Conservation (phyloP, 805 yeast genomes). For the Zygosaccharomyces bisporus region DNA sequence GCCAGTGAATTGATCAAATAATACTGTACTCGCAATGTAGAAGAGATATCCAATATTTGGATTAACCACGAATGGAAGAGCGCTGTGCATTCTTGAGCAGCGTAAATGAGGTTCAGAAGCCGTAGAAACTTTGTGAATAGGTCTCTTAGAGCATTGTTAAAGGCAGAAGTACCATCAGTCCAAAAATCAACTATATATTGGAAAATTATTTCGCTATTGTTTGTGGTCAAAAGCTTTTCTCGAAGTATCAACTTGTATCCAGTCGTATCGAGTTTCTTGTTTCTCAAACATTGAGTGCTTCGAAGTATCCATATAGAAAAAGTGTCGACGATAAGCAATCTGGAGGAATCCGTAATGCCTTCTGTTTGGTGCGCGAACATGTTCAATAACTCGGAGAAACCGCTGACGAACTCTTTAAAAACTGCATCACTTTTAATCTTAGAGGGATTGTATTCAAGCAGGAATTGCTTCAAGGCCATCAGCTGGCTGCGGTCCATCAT, state of each 20-base stretch:
- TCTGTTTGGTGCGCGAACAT: conserved; percentile 10
- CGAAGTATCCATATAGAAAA: conserved; percentile 64
- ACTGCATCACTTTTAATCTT: conserved; percentile 9
- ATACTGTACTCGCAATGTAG: conserved; percentile 57
- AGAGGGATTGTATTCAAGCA: conserved; percentile 16
- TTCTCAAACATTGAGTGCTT: conserved; percentile 40
- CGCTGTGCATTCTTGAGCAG: conserved; percentile 17
- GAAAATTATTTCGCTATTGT: conserved; percentile 38
- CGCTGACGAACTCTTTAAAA: conserved; percentile 8
- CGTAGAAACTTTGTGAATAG: conserved; percentile 52
- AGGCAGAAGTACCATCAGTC: conserved; percentile 66
- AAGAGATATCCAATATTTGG: conserved; percentile 42
- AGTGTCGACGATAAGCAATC: conserved; percentile 52
- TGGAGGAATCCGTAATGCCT: conserved; percentile 12
- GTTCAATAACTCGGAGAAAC: conserved; percentile 10
- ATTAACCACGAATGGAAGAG: conserved; percentile 46
- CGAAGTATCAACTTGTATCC: conserved; percentile 11
- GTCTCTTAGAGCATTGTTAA: conserved; percentile 64
- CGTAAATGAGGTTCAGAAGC: conserved; percentile 35
- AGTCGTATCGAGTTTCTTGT: conserved; percentile 19
- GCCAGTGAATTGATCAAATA: conserved; percentile 55
- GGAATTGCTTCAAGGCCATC: conserved; percentile 7
- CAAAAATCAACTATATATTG: conserved; percentile 62
- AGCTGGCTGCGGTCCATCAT: conserved; percentile 3
- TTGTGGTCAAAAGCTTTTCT: conserved; percentile 18